A percentile compares a stretch with the other conserved stretches of the same genome.
These are phyloP conservation scores for Penicillium lagena DNA, from an alignment of 495 filamentous ascomycete species.

Conservation along the genomic window DNA sequence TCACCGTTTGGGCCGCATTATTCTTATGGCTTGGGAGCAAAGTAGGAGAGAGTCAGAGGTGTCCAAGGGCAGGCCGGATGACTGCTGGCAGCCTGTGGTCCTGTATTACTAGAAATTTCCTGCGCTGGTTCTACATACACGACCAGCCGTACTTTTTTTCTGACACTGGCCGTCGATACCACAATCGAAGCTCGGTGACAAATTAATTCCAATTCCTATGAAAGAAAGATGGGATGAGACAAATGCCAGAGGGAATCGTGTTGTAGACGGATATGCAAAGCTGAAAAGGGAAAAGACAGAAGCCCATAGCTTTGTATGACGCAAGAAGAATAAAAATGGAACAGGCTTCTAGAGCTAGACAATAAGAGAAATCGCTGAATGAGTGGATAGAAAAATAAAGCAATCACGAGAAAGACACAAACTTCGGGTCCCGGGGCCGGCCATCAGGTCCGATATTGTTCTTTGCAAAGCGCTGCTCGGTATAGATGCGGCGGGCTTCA, in stretches of 20 bases:
- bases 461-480: slow-evolving; percentile 73
- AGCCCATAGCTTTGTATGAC: background rate
- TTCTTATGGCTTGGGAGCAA: too few relatives aligned
- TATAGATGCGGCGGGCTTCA: slow-evolving; percentile 80
- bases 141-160: too few relatives aligned
- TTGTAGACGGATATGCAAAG: too few relatives aligned
- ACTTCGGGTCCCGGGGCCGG: slow-evolving; percentile 84
- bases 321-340: background rate
- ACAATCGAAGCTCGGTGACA: too few relatives aligned
- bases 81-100: background rate
- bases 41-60: too few relatives aligned
- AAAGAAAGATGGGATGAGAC: too few relatives aligned
- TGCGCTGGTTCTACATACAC: too few relatives aligned
- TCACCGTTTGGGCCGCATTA: background rate
- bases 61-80: background rate
- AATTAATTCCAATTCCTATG: too few relatives aligned
- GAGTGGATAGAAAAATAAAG: background rate
- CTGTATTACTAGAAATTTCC: background rate
- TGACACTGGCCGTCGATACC: too few relatives aligned
- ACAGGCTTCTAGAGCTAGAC: too few relatives aligned
- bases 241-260: too few relatives aligned
- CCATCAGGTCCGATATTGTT: slow-evolving; percentile 88
- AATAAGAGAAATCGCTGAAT: background rate
- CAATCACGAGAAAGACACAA: slow-evolving; percentile 77
- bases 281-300: background rate